phyloP scores from a whole-genome alignment of 768 basidiomycete genomes.

The Dendrothele bispora region DNA sequence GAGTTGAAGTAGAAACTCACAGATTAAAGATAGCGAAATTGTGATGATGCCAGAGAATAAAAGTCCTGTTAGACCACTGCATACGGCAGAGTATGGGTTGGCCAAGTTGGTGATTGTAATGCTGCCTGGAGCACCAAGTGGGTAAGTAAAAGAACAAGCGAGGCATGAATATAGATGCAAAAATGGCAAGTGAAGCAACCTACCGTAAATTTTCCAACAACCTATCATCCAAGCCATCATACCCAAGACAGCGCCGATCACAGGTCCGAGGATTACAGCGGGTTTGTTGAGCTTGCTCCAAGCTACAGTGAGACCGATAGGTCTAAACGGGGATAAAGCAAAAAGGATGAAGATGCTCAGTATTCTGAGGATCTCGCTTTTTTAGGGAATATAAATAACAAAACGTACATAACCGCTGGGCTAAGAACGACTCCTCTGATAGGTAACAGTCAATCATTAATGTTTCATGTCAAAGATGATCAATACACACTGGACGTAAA shows the following conservation, averaged over 20 bases:
- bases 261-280: constrained; percentile 39
- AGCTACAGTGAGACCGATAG: constrained; percentile 45
- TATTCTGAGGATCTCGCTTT: too few species aligned
- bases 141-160: too few species aligned
- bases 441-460: neutral
- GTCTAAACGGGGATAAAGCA: too few species aligned
- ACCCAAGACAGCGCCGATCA: constrained; percentile 40
- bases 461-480: too few species aligned
- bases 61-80: constrained; percentile 36
- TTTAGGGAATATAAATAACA: too few species aligned
- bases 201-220: constrained; percentile 49
- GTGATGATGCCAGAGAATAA: constrained; percentile 37
- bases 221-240: constrained; percentile 54
- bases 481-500: constrained; percentile 43
- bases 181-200: neutral
- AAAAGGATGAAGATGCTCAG: too few species aligned
- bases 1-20: constrained; percentile 17
- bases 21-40: constrained; percentile 32
- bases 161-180: too few species aligned
- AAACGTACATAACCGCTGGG: constrained; percentile 53
- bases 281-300: constrained; percentile 44
- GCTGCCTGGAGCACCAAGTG: constrained; percentile 20
- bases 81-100: constrained; percentile 38
- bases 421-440: constrained; percentile 47
- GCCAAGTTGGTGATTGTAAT: constrained; percentile 37